Evolutionary conservation across 1,284 basidiomycete species (phyloP), one percentile per base, ranked within the genome.

Genomic region (Pascua sp.): DNA sequence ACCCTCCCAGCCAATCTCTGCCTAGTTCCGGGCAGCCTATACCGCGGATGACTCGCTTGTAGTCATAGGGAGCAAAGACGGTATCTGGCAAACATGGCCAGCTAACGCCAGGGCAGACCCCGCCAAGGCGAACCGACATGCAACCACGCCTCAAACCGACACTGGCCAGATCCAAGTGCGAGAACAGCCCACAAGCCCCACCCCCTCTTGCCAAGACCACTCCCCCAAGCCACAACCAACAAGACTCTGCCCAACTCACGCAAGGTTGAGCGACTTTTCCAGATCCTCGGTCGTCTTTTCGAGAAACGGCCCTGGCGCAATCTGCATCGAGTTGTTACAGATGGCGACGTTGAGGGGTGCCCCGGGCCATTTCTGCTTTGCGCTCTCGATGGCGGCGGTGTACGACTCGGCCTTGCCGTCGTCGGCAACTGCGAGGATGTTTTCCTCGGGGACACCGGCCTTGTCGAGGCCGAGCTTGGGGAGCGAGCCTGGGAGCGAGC

Each of bases 401-500:
- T 76, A 60, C 4, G 66, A 66, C 1, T 54, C 57, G 7, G 54
- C 51, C 0, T 64, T 63, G 1, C 71, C 65, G 48, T 74, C 72
- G 11, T 63, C 67, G 0, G 60, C 59, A 40, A 62, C 56, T 0
- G 74, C 67, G 9, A 67, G 60, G 40, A 70, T 54, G 16, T 60
- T 57, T 13, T 58, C 56, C 17, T 56, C 37, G 17, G 67, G 62
- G 11, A 69, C 50, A 13, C 62, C 49, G 24, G 24, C 24, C 24
- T 32, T 32, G 18, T 53, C 50, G 17, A 73, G 62, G 15, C 60
- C 53, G 17, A 73, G 66, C 18, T 59, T 57, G 12, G 67, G 51
- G n/a, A 74, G 59, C 2, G 67, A 67, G 12, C 55, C 61, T 0
- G 72, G 73, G 10, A 75, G 64, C 8, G 75, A 73, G 47, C 76